A percentile compares a stretch with the other conserved stretches of the same genome.
These are phyloP conservation scores for Atkinsonella hypoxylon DNA, from an alignment of 2,329 filamentous ascomycete genomes.

Conservation along the genomic window DNA sequence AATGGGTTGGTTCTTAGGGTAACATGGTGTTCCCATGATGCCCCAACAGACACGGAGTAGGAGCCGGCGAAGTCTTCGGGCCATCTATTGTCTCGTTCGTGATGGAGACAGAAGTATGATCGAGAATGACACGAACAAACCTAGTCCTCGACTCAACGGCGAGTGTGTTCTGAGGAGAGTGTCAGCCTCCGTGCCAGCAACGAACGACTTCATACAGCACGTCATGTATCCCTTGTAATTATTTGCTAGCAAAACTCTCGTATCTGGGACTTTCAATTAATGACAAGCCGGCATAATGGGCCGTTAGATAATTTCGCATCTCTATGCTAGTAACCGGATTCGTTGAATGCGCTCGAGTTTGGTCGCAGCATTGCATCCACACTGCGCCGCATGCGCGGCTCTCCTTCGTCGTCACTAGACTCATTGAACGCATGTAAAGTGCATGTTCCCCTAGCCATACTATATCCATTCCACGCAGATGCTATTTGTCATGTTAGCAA, in stretches of 20 bases:
- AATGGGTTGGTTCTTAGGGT: too few species aligned
- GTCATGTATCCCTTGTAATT: too few species aligned
- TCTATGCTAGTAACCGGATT: constrained; percentile 1
- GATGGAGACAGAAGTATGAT: constrained; percentile 6
- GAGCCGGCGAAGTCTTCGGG: constrained; percentile 5
- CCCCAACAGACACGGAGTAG: constrained; percentile 18
- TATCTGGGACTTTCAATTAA: too few species aligned
- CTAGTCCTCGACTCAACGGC: too few species aligned
- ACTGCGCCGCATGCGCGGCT: constrained; percentile 39
- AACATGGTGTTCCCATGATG: constrained; percentile 24
- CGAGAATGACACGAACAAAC: constrained; percentile 16
- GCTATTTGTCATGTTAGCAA: constrained; percentile 33
- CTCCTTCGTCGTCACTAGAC: constrained; percentile 50
- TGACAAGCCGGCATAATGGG: too few species aligned
- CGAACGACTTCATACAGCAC: too few species aligned
- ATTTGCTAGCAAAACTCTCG: too few species aligned
- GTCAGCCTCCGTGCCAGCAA: too few species aligned
- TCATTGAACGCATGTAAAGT: constrained; percentile 71
- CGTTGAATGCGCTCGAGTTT: constrained; percentile 14
- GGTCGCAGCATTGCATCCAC: constrained; percentile 48
- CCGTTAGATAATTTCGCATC: too few species aligned
- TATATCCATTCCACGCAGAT: constrained; percentile 72
- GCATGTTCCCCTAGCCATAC: constrained; percentile 61
- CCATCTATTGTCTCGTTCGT: neutral
- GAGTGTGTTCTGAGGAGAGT: constrained; percentile 15